Conservation (phyloP, 768 basidiomycete species). For the Tylopilus felleus region DNA sequence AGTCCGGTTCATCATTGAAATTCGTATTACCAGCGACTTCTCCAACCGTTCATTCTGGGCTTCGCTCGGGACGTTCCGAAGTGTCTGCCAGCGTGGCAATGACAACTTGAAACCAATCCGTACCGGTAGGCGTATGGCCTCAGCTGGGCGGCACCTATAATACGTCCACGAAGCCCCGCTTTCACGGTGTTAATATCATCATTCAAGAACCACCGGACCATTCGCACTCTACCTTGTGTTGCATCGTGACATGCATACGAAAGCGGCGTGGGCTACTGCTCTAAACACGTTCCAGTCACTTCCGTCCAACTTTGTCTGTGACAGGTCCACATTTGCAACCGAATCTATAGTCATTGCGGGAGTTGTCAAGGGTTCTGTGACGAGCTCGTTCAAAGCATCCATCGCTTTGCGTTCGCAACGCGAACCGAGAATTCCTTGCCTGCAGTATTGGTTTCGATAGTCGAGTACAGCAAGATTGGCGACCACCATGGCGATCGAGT, state of each 20-base stretch:
- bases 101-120: conserved; percentile 12
- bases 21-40: conserved; percentile 9
- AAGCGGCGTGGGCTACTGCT: conserved; percentile 2
- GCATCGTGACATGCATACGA: conserved; percentile 4
- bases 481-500: not conserved
- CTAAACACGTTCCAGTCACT: not conserved
- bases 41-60: conserved; percentile 6
- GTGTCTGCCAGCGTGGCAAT: conserved; percentile 8
- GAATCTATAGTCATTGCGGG: too few species aligned
- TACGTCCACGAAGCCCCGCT: not conserved
- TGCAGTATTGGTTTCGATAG: too few species aligned
- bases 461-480: not conserved
- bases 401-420: not conserved
- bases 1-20: conserved; percentile 16
- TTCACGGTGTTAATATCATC: conserved; percentile 12
- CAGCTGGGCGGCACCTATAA: conserved; percentile 3
- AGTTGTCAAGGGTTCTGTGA: not conserved
- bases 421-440: too few species aligned
- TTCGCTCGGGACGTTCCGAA: conserved; percentile 1
- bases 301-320: not conserved
- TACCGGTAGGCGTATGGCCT: not conserved
- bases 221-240: conserved; percentile 1
- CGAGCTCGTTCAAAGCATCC: not conserved
- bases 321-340: not conserved
- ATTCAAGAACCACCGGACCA: conserved; percentile 6